Evolutionary conservation across 2,329 filamentous ascomycete species (phyloP).

Genomic region (Talaromyces piceae): DNA sequence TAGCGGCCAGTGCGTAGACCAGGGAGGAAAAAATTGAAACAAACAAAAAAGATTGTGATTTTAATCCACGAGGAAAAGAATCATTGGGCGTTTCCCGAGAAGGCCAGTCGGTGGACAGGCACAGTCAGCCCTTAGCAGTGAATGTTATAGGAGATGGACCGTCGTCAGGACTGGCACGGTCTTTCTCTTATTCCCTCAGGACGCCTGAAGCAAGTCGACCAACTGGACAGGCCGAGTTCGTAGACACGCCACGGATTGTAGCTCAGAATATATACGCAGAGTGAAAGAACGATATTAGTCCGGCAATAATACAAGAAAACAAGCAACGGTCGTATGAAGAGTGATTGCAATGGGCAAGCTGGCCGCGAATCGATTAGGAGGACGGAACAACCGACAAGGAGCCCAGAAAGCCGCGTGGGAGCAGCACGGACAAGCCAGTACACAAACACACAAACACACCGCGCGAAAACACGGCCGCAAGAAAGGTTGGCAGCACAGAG

Average conservation of each 20-base stretch:
- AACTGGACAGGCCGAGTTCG: neutral
- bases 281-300: no score
- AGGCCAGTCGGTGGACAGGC: conserved; percentile 10
- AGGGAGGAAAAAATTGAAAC: no score
- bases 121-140: conserved; percentile 9
- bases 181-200: no score
- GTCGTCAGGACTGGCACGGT: neutral
- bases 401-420: neutral
- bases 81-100: conserved; percentile 7
- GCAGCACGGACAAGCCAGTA: neutral
- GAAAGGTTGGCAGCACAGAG: neutral
- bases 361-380: neutral
- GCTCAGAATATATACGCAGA: neutral
- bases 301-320: neutral
- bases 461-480: no score
- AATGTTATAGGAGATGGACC: neutral
- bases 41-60: neutral
- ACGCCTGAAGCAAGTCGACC: neutral
- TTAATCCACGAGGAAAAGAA: conserved; percentile 1
- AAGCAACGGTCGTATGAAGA: neutral
- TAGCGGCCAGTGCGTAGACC: neutral
- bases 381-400: neutral
- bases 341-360: no score
- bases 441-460: neutral
- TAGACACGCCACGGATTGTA: neutral